Evolutionary conservation across 2,329 filamentous ascomycete genomes (phyloP).

Genomic region (Trichophyton mentagrophytes): DNA sequence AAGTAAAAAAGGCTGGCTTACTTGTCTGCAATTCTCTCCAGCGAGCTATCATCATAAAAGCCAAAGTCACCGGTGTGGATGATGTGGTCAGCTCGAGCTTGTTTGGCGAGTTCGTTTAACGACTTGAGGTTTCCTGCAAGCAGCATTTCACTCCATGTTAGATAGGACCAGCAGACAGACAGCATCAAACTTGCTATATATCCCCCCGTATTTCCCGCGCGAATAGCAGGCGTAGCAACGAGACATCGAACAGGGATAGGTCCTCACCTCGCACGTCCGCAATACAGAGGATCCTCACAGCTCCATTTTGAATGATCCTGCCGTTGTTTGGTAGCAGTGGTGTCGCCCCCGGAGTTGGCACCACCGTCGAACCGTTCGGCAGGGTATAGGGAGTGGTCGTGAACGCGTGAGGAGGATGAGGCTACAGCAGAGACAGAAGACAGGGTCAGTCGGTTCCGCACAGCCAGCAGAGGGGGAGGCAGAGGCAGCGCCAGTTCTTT

Average conservation of each 20-base stretch:
- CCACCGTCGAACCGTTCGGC: conserved; percentile 34
- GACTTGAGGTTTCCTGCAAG: conserved; percentile 80
- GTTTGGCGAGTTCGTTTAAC: conserved; percentile 88
- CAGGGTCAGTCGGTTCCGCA: conserved; percentile 15
- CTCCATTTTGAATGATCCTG: conserved; percentile 37
- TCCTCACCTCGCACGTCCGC: conserved; percentile 39
- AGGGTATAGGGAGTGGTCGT: conserved; percentile 33
- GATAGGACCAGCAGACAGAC: no score
- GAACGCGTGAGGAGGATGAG: conserved; percentile 33
- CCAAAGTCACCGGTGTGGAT: conserved; percentile 98
- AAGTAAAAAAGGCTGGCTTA: conserved; percentile 37
- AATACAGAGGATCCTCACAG: conserved; percentile 37
- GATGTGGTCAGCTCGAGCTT: conserved; percentile 91
- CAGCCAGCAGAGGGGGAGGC: neutral
- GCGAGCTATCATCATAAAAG: conserved; percentile 91
- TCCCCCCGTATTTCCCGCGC: no score
- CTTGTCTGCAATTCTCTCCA: conserved; percentile 98
- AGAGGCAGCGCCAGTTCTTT: neutral
- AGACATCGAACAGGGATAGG: neutral
- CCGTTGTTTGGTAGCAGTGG: conserved; percentile 40
- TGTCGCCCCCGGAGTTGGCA: conserved; percentile 34
- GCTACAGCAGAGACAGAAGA: conserved; percentile 19
- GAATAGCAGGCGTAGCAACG: no score
- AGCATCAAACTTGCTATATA: no score
- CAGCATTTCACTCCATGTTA: neutral